phyloP scores from a whole-genome alignment of 306 rosid genomes.

The Hylodesmum podocarpum region DNA sequence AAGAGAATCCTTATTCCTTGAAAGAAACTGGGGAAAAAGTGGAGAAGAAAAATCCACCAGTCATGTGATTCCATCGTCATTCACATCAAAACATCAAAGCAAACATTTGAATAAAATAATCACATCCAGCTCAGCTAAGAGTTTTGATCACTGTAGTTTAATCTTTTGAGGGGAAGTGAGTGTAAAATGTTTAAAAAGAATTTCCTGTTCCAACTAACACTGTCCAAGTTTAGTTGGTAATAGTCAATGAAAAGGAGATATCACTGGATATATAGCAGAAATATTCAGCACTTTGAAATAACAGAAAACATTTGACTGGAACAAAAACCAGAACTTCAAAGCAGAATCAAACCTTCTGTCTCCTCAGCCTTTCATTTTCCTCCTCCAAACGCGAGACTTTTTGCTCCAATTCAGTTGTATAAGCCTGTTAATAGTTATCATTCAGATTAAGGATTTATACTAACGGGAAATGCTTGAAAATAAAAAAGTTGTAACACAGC shows the following conservation, averaged over 20 bases:
- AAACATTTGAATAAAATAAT: background rate
- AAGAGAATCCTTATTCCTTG: background rate
- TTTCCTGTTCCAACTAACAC: background rate
- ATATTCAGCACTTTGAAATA: conserved; percentile 1
- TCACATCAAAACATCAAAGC: background rate
- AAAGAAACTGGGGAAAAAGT: background rate
- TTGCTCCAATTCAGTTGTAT: conserved; percentile 85
- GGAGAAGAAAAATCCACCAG: background rate
- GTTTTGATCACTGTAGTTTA: background rate
- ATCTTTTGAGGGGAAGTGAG: background rate
- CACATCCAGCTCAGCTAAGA: background rate
- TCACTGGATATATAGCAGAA: background rate
- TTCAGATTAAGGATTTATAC: background rate
- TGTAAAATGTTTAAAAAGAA: background rate
- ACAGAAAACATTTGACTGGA: conserved; percentile 10
- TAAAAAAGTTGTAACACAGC: background rate
- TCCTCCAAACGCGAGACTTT: conserved; percentile 84
- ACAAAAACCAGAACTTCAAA: conserved; percentile 10
- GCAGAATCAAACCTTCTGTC: conserved; percentile 65
- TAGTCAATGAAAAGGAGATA: background rate
- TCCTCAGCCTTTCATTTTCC: conserved; percentile 93
- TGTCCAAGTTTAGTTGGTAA: background rate
- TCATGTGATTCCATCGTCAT: background rate
- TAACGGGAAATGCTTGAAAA: background rate
- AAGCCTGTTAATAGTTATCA: conserved; percentile 60